A percentile compares a stretch with the other conserved stretches of the same genome.
phyloP scores from a whole-genome alignment of 2,329 filamentous ascomycete genomes.

The Eutypella sp. region DNA sequence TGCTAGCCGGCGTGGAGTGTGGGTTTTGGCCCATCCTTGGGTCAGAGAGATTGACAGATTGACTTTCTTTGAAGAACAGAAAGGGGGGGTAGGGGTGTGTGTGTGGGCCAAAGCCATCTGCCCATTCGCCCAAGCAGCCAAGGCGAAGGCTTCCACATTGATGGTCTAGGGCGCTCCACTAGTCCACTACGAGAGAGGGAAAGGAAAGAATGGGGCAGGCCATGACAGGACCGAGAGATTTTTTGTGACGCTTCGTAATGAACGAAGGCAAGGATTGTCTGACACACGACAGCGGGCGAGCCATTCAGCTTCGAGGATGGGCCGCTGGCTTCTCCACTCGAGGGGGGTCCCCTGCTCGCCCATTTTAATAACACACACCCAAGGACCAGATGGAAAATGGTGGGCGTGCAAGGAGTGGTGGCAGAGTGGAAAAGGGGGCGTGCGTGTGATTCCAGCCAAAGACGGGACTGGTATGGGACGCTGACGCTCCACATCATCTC shows the following conservation, averaged over 20 bases:
- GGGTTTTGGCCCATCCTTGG: too few relatives aligned
- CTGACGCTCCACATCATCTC: slow-evolving; percentile 24
- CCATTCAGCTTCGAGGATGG: slow-evolving; percentile 22
- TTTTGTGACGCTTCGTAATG: slow-evolving; percentile 45
- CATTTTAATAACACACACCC: slow-evolving; percentile 23
- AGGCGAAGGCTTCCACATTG: too few relatives aligned
- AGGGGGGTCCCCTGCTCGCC: slow-evolving; percentile 20
- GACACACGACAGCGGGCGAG: slow-evolving; percentile 45
- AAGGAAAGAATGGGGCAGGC: slow-evolving; percentile 17
- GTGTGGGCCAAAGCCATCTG: slow-evolving; percentile 11
- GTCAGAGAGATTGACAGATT: too few relatives aligned
- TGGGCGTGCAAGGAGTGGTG: too few relatives aligned
- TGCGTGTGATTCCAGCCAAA: slow-evolving; percentile 21
- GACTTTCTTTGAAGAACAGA: too few relatives aligned
- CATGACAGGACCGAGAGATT: slow-evolving; percentile 24
- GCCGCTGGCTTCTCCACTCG: slow-evolving; percentile 20
- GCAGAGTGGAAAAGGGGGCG: slow-evolving; percentile 22
- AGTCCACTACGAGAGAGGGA: slow-evolving; percentile 20
- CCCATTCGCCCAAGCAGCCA: slow-evolving; percentile 24
- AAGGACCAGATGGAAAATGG: slow-evolving; percentile 6
- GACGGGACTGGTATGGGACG: slow-evolving; percentile 17
- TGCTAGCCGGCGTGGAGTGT: too few relatives aligned
- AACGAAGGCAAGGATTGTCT: slow-evolving; percentile 46
- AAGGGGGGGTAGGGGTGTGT: neutral
- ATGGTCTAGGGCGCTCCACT: slow-evolving; percentile 27